Percentiles rank a stretch among this genome's conserved stretches.
phyloP scores from a whole-genome alignment of 73 alveolate species.

The Paramecium tetraurelia region DNA sequence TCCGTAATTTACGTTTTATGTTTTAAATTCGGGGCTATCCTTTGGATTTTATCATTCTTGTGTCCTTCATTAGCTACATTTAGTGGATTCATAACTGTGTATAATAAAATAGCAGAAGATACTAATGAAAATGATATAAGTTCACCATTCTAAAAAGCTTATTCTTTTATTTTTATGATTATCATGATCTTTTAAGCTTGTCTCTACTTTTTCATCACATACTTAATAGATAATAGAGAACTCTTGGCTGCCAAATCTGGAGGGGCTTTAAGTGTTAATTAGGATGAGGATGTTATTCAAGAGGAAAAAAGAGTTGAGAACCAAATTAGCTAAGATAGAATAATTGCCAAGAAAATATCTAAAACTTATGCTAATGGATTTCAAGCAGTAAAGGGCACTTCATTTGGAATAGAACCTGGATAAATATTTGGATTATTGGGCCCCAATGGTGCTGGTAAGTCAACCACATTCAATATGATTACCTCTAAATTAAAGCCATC shows the following conservation, averaged over 20 bases:
- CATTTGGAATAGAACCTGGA: constrained; percentile 75
- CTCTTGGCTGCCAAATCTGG: neutral
- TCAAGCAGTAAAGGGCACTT: constrained; percentile 76
- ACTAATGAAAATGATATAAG: neutral
- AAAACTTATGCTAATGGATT: constrained; percentile 64
- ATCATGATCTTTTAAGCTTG: neutral
- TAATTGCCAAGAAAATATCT: constrained; percentile 59
- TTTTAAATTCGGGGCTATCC: neutral
- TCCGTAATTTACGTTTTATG: neutral
- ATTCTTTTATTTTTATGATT: neutral
- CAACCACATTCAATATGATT: constrained; percentile 84
- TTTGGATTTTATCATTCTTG: neutral
- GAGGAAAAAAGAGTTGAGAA: constrained; percentile 31
- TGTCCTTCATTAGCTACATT: neutral
- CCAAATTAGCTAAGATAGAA: constrained; percentile 9
- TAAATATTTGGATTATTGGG: constrained; percentile 89
- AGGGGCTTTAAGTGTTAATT: neutral
- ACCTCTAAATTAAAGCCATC: constrained; percentile 54
- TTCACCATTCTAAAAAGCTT: neutral
- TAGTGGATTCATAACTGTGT: neutral
- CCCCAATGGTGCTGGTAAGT: constrained; percentile 96
- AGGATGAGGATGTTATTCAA: constrained; percentile 37
- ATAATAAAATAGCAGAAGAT: neutral
- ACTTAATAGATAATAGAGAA: neutral
- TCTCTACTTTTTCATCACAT: neutral